Percentiles rank a stretch among this genome's conserved stretches.
These are phyloP conservation scores for Starmerella floricola DNA, from an alignment of 805 yeast species.

Conservation along the genomic window DNA sequence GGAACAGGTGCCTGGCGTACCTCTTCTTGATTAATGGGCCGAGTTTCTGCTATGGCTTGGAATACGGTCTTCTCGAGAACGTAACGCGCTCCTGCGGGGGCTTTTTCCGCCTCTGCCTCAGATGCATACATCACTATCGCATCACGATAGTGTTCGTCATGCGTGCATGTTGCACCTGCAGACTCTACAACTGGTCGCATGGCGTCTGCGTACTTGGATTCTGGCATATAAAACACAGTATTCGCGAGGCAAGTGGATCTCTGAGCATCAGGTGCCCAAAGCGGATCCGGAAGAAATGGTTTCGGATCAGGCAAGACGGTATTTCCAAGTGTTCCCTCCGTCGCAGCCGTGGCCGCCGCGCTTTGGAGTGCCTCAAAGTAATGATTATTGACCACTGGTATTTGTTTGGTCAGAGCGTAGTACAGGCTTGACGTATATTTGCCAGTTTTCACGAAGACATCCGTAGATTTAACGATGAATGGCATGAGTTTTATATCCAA, in stretches of 20 bases:
- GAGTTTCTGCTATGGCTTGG: background rate
- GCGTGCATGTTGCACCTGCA: constrained; percentile 23
- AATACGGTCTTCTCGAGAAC: background rate
- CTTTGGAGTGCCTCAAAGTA: constrained; percentile 21
- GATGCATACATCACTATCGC: no score
- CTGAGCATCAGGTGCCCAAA: constrained; percentile 21
- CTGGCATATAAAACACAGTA: constrained; percentile 21
- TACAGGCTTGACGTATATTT: constrained; percentile 25
- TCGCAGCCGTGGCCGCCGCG: constrained; percentile 13
- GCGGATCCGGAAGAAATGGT: constrained; percentile 21
- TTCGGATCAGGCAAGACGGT: constrained; percentile 22
- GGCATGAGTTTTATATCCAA: constrained; percentile 26
- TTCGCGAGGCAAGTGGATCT: constrained; percentile 24
- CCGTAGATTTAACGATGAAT: constrained; percentile 22
- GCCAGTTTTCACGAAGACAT: constrained; percentile 24
- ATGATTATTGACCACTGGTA: constrained; percentile 26
- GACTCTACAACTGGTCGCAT: constrained; percentile 23
- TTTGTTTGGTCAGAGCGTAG: constrained; percentile 27
- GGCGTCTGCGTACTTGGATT: constrained; percentile 17
- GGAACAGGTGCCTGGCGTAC: no score
- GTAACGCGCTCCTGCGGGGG: no score
- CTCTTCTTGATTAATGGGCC: background rate
- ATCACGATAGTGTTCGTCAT: background rate
- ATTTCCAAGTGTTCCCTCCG: constrained; percentile 20
- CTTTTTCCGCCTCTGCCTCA: no score